Evolutionary conservation across 2,329 filamentous ascomycete genomes (phyloP).

Genomic region (Basipetospora chlamydospora): DNA sequence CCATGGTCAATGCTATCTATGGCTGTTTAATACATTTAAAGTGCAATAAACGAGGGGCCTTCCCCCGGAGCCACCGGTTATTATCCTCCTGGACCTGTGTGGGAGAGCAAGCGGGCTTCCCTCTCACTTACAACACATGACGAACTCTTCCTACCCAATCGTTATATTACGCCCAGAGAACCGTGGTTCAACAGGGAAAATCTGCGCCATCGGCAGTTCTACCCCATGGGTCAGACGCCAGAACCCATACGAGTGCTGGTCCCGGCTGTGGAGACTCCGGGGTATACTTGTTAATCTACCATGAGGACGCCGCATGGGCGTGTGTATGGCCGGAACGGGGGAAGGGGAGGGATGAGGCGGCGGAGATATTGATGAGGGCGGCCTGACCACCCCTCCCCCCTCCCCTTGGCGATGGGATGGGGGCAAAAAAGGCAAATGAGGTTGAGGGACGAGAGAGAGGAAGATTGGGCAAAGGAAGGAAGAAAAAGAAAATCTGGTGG

Average conservation of each 20-base stretch:
- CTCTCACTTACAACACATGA: not conserved
- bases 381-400: too few species aligned
- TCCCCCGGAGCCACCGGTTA: slow-evolving; percentile 1
- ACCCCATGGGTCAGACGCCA: not conserved
- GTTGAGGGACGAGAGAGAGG: not conserved
- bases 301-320: too few species aligned
- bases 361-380: too few species aligned
- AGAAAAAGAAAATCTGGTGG: slow-evolving; percentile 11
- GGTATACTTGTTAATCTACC: too few species aligned
- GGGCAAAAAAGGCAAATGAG: not conserved
- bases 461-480: slow-evolving; percentile 10
- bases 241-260: slow-evolving; percentile 1
- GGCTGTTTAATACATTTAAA: too few species aligned
- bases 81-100: slow-evolving; percentile 1
- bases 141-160: slow-evolving; percentile 5
- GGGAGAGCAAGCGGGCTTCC: not conserved
- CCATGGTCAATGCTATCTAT: too few species aligned
- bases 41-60: too few species aligned
- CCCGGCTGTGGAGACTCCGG: too few species aligned
- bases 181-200: not conserved
- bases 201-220: slow-evolving; percentile 3
- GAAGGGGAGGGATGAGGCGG: too few species aligned
- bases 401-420: too few species aligned
- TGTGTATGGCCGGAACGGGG: too few species aligned
- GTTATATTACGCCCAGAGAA: slow-evolving; percentile 5